phyloP scores from a whole-genome alignment of 768 basidiomycete genomes.

The Trametes cinnabarina region DNA sequence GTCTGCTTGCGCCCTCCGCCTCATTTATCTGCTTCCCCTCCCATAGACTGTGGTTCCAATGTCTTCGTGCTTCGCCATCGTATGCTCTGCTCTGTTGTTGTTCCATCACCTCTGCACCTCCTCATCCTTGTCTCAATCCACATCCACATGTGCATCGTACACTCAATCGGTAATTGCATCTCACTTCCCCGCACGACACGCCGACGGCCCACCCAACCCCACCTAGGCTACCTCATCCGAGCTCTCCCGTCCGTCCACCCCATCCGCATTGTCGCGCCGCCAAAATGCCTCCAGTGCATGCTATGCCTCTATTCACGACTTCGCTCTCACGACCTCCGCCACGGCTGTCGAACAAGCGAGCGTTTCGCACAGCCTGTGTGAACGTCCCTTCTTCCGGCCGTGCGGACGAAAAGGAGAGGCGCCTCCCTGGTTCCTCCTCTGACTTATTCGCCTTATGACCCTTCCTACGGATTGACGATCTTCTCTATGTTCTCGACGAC shows the following conservation, averaged over 20 bases:
- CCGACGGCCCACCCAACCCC: slow-evolving; percentile 3
- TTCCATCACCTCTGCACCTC: slow-evolving; percentile 8
- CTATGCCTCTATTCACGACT: slow-evolving; percentile 3
- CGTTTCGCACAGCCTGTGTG: not conserved
- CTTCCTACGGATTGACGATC: slow-evolving; percentile 3
- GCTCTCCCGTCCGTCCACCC: not conserved
- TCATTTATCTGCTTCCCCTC: not conserved
- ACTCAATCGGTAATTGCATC: slow-evolving; percentile 14
- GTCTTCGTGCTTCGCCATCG: not conserved
- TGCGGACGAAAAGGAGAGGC: slow-evolving; percentile 16
- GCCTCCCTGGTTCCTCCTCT: slow-evolving; percentile 2
- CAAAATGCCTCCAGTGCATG: not conserved
- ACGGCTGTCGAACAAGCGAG: not conserved
- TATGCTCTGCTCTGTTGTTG: slow-evolving; percentile 13
- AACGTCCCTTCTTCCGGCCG: not conserved
- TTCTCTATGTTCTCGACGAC: slow-evolving; percentile 7
- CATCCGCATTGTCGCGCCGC: slow-evolving; percentile 2
- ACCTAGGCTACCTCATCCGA: slow-evolving; percentile 1
- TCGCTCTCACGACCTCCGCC: not conserved
- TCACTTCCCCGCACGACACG: slow-evolving; percentile 1
- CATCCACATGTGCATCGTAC: not conserved
- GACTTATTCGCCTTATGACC: slow-evolving; percentile 6
- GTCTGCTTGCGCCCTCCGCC: not conserved
- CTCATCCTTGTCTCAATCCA: slow-evolving; percentile 1
- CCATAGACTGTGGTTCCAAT: slow-evolving; percentile 2